A percentile compares a stretch with the other conserved stretches of the same genome.
Conservation (phyloP, 352 stramenopile genomes). For the Achlya hypogyna region DNA sequence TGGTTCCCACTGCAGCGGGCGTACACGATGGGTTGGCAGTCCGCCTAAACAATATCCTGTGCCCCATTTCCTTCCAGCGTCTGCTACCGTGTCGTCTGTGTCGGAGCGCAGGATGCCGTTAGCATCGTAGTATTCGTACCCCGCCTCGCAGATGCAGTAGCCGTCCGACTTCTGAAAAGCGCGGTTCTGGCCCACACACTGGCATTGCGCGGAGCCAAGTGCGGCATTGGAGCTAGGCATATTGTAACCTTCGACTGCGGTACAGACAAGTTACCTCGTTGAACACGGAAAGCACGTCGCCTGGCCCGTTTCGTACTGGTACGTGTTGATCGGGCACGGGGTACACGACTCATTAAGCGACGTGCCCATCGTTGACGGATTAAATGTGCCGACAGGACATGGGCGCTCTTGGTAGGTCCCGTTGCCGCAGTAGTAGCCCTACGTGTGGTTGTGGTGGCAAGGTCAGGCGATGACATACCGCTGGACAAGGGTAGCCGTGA, state of each 20-base stretch:
- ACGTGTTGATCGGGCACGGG: slow-evolving; percentile 60
- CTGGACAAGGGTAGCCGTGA: slow-evolving; percentile 75
- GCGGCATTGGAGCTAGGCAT: neutral
- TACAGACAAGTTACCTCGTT: slow-evolving; percentile 29
- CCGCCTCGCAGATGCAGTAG: slow-evolving; percentile 86
- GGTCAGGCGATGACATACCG: slow-evolving; percentile 35
- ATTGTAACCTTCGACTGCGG: neutral
- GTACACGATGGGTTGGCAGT: slow-evolving; percentile 90
- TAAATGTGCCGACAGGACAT: slow-evolving; percentile 76
- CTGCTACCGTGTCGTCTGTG: slow-evolving; percentile 39
- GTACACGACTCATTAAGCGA: slow-evolving; percentile 30
- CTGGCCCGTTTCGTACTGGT: slow-evolving; percentile 60
- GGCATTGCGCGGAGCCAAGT: slow-evolving; percentile 53
- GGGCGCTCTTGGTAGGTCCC: slow-evolving; percentile 28
- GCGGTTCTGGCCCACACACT: slow-evolving; percentile 78
- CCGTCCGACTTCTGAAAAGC: slow-evolving; percentile 87
- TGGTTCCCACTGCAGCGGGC: slow-evolving; percentile 63
- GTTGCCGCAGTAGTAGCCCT: slow-evolving; percentile 13
- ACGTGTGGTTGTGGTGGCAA: neutral
- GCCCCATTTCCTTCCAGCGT: neutral
- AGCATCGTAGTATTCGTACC: slow-evolving; percentile 87
- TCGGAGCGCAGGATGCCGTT: slow-evolving; percentile 72
- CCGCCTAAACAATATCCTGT: slow-evolving; percentile 38
- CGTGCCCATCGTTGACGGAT: slow-evolving; percentile 29
- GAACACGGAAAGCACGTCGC: slow-evolving; percentile 80